phyloP scores from a whole-genome alignment of 2,329 filamentous ascomycete species.

The Claviceps purpurea region DNA sequence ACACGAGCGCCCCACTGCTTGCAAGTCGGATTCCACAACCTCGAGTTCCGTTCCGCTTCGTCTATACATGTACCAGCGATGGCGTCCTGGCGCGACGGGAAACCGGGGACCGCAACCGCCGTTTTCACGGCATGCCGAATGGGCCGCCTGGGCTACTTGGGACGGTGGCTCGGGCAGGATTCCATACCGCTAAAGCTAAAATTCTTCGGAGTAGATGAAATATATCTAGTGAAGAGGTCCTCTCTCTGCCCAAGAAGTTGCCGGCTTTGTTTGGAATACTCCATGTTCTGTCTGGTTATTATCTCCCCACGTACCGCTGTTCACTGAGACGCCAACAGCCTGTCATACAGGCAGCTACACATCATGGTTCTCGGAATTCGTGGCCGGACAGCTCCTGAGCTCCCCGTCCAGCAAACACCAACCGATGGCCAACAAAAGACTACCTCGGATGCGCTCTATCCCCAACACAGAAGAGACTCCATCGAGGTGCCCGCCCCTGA shows the following conservation, averaged over 20 bases:
- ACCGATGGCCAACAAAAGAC: background rate
- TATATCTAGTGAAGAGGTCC: background rate
- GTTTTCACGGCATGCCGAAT: background rate
- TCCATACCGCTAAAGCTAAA: background rate
- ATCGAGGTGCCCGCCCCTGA: background rate
- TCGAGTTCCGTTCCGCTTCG: no score
- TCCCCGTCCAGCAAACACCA: background rate
- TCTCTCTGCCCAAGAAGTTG: background rate
- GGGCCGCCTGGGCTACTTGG: background rate
- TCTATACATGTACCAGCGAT: no score
- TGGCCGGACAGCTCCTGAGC: background rate
- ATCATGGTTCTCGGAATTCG: background rate
- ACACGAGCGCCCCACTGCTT: no score
- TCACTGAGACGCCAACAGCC: background rate
- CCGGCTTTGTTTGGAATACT: background rate
- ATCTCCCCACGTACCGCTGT: background rate
- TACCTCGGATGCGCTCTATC: background rate
- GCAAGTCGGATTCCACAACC: no score
- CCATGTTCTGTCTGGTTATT: background rate
- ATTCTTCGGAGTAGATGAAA: background rate
- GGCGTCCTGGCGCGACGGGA: background rate
- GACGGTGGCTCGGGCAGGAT: background rate
- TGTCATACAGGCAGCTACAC: background rate
- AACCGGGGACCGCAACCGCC: background rate
- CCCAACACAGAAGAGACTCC: background rate